phyloP scores from a whole-genome alignment of 2,329 filamentous ascomycete species.

The Epichloe sylvatica region DNA sequence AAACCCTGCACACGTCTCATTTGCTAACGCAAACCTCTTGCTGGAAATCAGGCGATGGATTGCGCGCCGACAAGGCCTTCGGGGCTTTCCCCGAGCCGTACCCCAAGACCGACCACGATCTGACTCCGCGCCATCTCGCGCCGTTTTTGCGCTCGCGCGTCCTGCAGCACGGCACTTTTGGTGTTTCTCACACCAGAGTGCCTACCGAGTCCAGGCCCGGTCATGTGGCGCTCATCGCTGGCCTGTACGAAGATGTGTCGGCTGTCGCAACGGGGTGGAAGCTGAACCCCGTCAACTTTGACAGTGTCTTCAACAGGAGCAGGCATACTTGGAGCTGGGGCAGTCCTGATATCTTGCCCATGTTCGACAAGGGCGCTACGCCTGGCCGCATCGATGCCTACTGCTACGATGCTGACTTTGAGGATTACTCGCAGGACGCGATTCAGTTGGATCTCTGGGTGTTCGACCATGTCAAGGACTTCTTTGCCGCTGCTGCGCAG shows the following conservation, averaged over 20 bases:
- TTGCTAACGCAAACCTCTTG: no score
- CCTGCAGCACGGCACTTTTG: constrained; percentile 83
- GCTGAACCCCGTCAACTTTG: constrained; percentile 93
- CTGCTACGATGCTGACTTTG: constrained; percentile 68
- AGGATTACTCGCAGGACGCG: constrained; percentile 80
- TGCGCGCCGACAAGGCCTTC: constrained; percentile 95
- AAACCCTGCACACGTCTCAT: no score
- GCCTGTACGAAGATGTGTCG: constrained; percentile 94
- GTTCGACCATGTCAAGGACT: constrained; percentile 78
- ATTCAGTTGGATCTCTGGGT: constrained; percentile 82
- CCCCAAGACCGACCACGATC: constrained; percentile 47
- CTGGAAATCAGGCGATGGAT: constrained; percentile 54
- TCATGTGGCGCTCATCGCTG: constrained; percentile 92
- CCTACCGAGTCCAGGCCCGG: constrained; percentile 93
- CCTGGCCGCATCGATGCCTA: constrained; percentile 78
- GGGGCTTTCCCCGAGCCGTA: constrained; percentile 85
- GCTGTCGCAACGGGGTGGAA: constrained; percentile 98
- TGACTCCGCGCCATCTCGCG: constrained; percentile 66
- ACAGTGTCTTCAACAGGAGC: constrained; percentile 96
- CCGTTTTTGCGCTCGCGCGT: constrained; percentile 85
- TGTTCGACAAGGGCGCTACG: constrained; percentile 90
- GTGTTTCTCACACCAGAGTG: constrained; percentile 90
- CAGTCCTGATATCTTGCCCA: constrained; percentile 89
- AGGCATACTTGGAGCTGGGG: constrained; percentile 99
- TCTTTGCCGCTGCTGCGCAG: constrained; percentile 67